Evolutionary conservation across 306 rosid genomes (phyloP), one percentile per base, ranked within the genome.

Genomic region (Leucaena leucocephala): DNA sequence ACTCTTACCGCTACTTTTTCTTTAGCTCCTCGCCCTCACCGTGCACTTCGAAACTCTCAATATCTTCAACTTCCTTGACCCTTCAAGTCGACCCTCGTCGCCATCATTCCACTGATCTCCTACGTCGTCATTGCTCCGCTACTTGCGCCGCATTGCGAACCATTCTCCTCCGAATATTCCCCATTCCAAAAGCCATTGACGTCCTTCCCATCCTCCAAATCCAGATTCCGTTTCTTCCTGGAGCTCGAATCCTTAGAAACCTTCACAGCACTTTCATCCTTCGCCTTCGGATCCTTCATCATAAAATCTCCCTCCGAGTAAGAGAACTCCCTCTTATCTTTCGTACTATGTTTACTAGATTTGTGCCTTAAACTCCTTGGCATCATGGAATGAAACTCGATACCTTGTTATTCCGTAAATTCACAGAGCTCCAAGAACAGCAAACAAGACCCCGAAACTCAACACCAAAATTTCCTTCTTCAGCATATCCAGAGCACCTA

Each of bases 351-450:
- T 83, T 93, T 92, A 81, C 91, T 92, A 43, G 97, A 91, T 88
- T 95, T 91, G 57, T 95, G 97, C 90, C 90, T 87, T 50, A 98
- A 91, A 88, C 97, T 89, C 74, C 97, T 88, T 88, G 96, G 92
- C 97, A 95, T 95, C 90, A 52, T 89, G 84, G 45, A 73, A 35
- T 49, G 67, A 71, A 77, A 43, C 27, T 27, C 27, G 27, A 27
- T 27, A 27, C 84, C 44, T 52, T 50, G 80, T 86, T 85, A 85
- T 57, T 48, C 48, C 27, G 76, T 5, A 52, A 83, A 50, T 66
- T 72, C 34, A 52, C 16, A 42, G n/a, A 52, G 54, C 59, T 3
- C 68, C 57, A 21, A 36, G 4, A 74, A 8, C 66, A 5, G 12
- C 17, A 17, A 74, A 16, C 77, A 14, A 67, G 52, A 50, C 35